Percentiles rank a stretch among this genome's conserved stretches.
Conservation (phyloP, 371 early-diverging fungal species). For the Paraphysoderma sedebokerense region DNA sequence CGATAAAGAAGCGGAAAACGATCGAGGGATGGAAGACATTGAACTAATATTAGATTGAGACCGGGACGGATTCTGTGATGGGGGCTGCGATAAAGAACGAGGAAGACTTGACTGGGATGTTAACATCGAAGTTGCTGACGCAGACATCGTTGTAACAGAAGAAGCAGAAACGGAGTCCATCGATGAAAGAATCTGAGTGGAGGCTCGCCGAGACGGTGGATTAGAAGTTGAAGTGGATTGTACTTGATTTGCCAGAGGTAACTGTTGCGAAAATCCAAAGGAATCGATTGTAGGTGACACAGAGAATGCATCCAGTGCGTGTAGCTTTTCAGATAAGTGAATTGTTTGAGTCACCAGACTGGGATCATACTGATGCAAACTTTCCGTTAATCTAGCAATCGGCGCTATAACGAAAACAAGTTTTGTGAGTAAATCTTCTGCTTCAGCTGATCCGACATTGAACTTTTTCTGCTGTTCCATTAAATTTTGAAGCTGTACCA, state of each 20-base stretch:
- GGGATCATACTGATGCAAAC: constrained; percentile 7
- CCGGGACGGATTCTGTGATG: too few species aligned
- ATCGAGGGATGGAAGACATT: too few species aligned
- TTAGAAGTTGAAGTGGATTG: neutral
- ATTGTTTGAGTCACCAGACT: neutral
- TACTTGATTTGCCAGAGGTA: neutral
- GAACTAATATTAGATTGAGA: too few species aligned
- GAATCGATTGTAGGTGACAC: neutral
- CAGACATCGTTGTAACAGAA: too few species aligned
- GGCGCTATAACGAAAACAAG: constrained; percentile 37
- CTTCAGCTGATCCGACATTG: constrained; percentile 29
- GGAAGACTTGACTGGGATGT: too few species aligned
- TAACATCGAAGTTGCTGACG: too few species aligned
- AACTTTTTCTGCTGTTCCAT: constrained; percentile 27
- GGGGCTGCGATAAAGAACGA: too few species aligned
- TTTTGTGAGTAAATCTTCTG: constrained; percentile 30
- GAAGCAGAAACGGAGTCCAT: too few species aligned
- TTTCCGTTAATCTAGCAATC: constrained; percentile 34
- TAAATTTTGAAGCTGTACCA: constrained; percentile 28
- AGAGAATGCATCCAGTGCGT: neutral
- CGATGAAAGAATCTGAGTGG: neutral
- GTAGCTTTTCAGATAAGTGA: neutral
- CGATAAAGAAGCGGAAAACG: too few species aligned
- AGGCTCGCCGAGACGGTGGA: neutral
- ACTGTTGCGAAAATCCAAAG: neutral